Evolutionary conservation across 2,329 filamentous ascomycete species (phyloP), one percentile per base, ranked within the genome.

Genomic region (Paecilomyces niveus): DNA sequence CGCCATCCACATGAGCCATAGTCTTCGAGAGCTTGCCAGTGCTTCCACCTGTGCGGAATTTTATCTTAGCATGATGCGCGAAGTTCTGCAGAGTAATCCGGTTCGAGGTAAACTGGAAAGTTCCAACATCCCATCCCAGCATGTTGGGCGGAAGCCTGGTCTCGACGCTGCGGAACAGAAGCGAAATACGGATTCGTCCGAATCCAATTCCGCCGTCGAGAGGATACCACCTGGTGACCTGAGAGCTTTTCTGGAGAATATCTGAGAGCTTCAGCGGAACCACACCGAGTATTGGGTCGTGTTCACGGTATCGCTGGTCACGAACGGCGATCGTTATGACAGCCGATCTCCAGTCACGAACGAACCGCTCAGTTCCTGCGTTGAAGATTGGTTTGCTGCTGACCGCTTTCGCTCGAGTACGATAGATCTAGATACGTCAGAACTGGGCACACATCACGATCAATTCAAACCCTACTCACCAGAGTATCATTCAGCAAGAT

Each of bases 301-400:
- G 93, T 74, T 99, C 88, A 57, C 93, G 84, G 73, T 97, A 90
- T 33, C 93, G 86, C 10, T 89, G 86, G 70, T 97, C 93, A 26
- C 94, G 88, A 15, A 97, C 92, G 0, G 90, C 89, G 54, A 97
- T 82, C 0, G 92, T 97, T 57, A 96, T 83, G 58, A 97, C 89
- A 53, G 85, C 83, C 18, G 90, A 94, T 62, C 91, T 84, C 94
- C 94, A 99, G 70, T 99, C 93, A 22, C 93, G 88, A 31, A 97
- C 79, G 67, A 97, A 97, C 11, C 89, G 85, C 70, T 99, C 94
- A 0, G 92, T 97, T 60, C 93, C 93, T 2, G 94, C 92, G 66
- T 97, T 97, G 82, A 96, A 97, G 63, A 97, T 97, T 1, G 94
- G 94, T 72, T 95, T 92, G 56, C 90, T 95, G 35, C 89, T 95